phyloP scores from a whole-genome alignment of 352 stramenopile genomes.

The Hyaloperonospora brassicae region DNA sequence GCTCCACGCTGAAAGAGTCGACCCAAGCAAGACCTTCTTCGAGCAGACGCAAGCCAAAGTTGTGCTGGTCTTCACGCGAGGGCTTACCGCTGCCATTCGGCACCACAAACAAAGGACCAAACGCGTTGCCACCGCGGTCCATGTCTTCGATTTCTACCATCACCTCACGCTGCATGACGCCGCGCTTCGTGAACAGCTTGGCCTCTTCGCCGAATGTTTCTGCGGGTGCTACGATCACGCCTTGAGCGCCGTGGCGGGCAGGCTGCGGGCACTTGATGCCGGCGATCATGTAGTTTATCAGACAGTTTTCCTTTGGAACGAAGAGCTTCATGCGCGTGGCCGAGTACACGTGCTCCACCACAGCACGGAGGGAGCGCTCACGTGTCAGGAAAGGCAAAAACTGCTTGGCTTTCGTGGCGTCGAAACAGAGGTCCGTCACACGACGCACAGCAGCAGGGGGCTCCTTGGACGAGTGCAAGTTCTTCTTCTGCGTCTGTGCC shows the following conservation, averaged over 20 bases:
- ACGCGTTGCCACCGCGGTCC: constrained; percentile 89
- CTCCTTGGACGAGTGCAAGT: constrained; percentile 86
- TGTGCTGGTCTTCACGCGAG: constrained; percentile 57
- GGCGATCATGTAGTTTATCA: constrained; percentile 90
- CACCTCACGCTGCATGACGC: constrained; percentile 89
- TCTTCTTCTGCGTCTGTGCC: constrained; percentile 91
- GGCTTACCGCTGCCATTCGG: constrained; percentile 21
- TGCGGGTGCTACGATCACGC: constrained; percentile 80
- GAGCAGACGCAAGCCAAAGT: constrained; percentile 90
- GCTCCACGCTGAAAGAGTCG: constrained; percentile 90
- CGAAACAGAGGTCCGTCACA: constrained; percentile 82
- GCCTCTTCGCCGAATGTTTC: constrained; percentile 87
- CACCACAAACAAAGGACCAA: constrained; percentile 79
- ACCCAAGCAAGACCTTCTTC: constrained; percentile 89
- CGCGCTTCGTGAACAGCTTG: constrained; percentile 80
- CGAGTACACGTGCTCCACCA: constrained; percentile 96
- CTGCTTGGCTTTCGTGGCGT: constrained; percentile 83
- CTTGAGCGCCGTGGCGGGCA: constrained; percentile 76
- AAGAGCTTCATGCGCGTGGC: constrained; percentile 93
- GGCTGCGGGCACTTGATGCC: constrained; percentile 85
- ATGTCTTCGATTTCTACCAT: constrained; percentile 89
- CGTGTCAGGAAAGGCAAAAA: constrained; percentile 85
- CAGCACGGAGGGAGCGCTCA: constrained; percentile 59
- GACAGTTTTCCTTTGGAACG: constrained; percentile 95
- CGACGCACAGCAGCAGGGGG: constrained; percentile 48